Conservation (phyloP, 2,329 filamentous ascomycete genomes). For the Fusarium humuli region DNA sequence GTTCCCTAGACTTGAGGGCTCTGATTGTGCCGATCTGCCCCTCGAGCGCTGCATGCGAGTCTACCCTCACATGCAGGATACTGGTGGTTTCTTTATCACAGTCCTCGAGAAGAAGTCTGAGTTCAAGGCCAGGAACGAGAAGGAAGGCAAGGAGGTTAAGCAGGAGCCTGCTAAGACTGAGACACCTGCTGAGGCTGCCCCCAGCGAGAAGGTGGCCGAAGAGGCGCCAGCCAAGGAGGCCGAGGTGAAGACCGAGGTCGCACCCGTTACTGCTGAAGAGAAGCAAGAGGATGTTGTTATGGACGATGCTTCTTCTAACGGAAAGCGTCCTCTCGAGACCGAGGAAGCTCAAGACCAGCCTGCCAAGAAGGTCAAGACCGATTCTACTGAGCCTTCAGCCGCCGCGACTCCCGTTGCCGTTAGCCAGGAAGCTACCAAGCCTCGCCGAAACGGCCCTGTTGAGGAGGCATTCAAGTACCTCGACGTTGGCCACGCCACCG, state of each 20-base stretch:
- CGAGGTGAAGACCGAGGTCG: constrained; percentile 43
- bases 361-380: constrained; percentile 63
- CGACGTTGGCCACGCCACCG: constrained; percentile 76
- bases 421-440: constrained; percentile 49
- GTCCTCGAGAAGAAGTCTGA: constrained; percentile 93
- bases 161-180: constrained; percentile 31
- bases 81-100: constrained; percentile 96
- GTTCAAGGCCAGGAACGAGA: constrained; percentile 81
- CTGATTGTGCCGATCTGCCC: constrained; percentile 72
- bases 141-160: constrained; percentile 52
- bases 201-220: constrained; percentile 32
- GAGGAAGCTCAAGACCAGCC: constrained; percentile 54
- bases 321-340: constrained; percentile 53
- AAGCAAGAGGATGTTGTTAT: constrained; percentile 48
- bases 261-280: constrained; percentile 9
- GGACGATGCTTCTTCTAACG: constrained; percentile 49
- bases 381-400: constrained; percentile 39
- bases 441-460: constrained; percentile 64
- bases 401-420: constrained; percentile 40
- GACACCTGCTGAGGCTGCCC: constrained; percentile 18
- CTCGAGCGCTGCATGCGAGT: constrained; percentile 92
- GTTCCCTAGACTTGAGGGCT: constrained; percentile 75
- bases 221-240: constrained; percentile 45
- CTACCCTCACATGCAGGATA: constrained; percentile 95
- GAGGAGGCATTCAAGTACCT: constrained; percentile 98